These are phyloP conservation scores for Alternaria conjuncta DNA, from an alignment of 2,329 filamentous ascomycete genomes.

Conservation along the genomic window DNA sequence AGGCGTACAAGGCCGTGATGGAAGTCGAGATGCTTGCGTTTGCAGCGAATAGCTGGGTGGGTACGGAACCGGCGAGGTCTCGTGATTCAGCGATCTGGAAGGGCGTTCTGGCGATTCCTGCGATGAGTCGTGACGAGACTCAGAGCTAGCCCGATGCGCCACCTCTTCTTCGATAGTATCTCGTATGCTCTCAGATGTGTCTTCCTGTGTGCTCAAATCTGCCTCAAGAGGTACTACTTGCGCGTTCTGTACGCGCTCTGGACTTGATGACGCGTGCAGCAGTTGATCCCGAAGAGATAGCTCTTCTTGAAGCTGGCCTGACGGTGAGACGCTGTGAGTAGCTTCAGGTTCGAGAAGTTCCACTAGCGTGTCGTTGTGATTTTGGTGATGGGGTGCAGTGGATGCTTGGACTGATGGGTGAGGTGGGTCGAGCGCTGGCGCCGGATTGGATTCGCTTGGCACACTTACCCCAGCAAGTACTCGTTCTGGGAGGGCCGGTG, in stretches of 20 bases:
- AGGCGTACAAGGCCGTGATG: slow-evolving; percentile 27
- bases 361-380: neutral
- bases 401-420: slow-evolving; percentile 1
- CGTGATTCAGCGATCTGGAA: slow-evolving; percentile 4
- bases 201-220: slow-evolving; percentile 27
- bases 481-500: neutral
- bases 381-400: neutral
- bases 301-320: neutral
- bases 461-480: neutral
- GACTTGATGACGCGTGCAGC: neutral
- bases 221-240: slow-evolving; percentile 25
- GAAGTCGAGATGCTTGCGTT: slow-evolving; percentile 25
- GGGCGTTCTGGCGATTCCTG: slow-evolving; percentile 33
- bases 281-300: neutral
- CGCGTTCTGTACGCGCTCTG: slow-evolving; percentile 31
- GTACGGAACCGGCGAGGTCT: slow-evolving; percentile 27
- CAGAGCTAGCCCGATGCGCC: slow-evolving; percentile 7
- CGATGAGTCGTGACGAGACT: slow-evolving; percentile 42
- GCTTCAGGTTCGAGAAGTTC: neutral
- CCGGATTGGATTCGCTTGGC: slow-evolving; percentile 2
- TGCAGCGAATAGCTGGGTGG: slow-evolving; percentile 33
- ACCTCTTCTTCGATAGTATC: slow-evolving; percentile 22
- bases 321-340: neutral
- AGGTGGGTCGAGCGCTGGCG: neutral
- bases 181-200: slow-evolving; percentile 18